Conservation (phyloP, 2,329 filamentous ascomycete species). For the Aspergillus eucalypticola region DNA sequence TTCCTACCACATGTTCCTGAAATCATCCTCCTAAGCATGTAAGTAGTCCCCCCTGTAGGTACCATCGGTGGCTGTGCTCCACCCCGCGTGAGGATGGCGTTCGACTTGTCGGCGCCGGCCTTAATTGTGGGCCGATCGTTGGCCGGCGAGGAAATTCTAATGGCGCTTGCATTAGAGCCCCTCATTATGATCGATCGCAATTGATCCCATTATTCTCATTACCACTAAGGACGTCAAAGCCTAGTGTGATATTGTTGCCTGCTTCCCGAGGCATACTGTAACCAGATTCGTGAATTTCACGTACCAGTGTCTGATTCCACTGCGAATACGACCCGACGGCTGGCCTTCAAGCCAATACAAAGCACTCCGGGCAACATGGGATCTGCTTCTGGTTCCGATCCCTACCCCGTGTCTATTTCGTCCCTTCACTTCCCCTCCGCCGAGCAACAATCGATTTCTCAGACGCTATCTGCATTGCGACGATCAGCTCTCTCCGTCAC, state of each 20-base stretch:
- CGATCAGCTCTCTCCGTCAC: slow-evolving; percentile 73
- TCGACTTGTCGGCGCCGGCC: background rate
- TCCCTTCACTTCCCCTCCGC: slow-evolving; percentile 57
- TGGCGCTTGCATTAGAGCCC: slow-evolving; percentile 7
- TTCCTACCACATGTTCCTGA: too few relatives aligned
- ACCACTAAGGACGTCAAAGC: background rate
- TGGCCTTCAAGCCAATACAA: background rate
- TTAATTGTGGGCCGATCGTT: background rate
- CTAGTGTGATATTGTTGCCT: background rate
- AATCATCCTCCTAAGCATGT: too few relatives aligned
- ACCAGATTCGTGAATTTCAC: background rate
- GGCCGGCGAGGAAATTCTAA: background rate
- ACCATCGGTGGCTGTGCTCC: background rate
- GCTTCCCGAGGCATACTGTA: background rate
- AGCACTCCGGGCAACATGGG: slow-evolving; percentile 24
- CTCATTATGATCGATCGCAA: background rate
- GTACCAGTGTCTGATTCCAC: background rate
- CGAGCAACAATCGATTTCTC: slow-evolving; percentile 64
- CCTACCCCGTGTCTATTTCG: slow-evolving; percentile 39
- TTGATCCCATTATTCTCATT: background rate
- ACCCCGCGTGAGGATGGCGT: background rate
- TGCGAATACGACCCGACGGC: background rate
- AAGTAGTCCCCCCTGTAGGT: background rate
- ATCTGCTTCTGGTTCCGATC: slow-evolving; percentile 23
- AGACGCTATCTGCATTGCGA: slow-evolving; percentile 70